Percentiles rank a stretch among this genome's conserved stretches.
Conservation (phyloP, 164 flowering plant genomes). For the Nymphaea thermarum region DNA sequence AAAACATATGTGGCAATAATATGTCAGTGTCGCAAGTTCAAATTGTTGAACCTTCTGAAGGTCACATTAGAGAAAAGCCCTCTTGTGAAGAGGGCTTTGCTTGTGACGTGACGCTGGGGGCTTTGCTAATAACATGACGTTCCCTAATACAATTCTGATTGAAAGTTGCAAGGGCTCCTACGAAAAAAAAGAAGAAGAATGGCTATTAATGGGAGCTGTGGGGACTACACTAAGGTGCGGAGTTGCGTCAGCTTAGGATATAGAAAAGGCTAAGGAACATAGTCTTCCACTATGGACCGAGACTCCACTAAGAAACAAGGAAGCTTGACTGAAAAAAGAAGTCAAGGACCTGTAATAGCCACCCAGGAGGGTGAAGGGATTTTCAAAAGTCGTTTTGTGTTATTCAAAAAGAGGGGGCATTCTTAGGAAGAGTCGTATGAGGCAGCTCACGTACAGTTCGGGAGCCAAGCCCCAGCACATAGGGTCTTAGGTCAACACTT, state of each 20-base stretch:
- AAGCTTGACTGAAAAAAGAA: neutral
- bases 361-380: neutral
- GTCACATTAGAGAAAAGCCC: no score
- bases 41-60: no score
- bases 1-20: no score
- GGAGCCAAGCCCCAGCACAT: neutral
- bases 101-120: no score
- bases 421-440: constrained; percentile 2
- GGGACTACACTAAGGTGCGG: neutral
- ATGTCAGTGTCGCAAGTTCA: no score
- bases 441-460: neutral
- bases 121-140: no score
- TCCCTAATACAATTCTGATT: no score
- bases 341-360: neutral
- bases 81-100: no score
- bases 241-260: no score
- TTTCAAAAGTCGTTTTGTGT: neutral
- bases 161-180: no score
- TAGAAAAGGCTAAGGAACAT: neutral
- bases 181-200: no score
- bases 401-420: neutral
- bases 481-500: constrained; percentile 2
- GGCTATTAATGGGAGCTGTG: neutral
- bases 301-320: neutral
- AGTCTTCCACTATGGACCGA: neutral